Evolutionary conservation across 768 basidiomycete genomes (phyloP), one percentile per base, ranked within the genome.

Genomic region (Kwoniella sp.): DNA sequence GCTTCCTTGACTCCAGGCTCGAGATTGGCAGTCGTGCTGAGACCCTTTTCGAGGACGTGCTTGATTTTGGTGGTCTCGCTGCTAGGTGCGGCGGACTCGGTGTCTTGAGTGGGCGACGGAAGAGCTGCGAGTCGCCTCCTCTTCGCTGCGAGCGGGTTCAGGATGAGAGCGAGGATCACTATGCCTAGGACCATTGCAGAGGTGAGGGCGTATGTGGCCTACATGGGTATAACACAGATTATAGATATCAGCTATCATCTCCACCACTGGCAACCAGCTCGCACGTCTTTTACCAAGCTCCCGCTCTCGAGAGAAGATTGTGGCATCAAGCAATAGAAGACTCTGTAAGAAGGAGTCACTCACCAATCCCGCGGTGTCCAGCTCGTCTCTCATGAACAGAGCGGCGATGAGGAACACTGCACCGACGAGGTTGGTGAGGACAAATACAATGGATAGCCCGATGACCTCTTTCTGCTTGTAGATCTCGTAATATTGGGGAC

Each of bases 401-500:
- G 87, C 88, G 13, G 90, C 82, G 67, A 86, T 83, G 61, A 85
- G 88, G 81, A 90, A 90, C 0, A 91, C 75, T 4, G 86, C 88
- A 34, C 90, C 91, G 8, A 86, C 73, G 61, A 87, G 82, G 73
- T 93, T 90, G 55, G 91, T 83, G 11, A 80, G 67, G 82, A 92
- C 87, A 81, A 92, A 91, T 4, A 82, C 47, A 31, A 88, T 80
- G 0, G 87, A 89, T 56, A 93, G 86, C 9, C 91, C 90, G 25
- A 73, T 61, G 45, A 81, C 80, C 62, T 80, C 73, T 67, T 82
- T 83, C 71, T 83, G 82, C 66, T 85, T 84, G 80, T 85, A 88
- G 48, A 92, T 91, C 74, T 91, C 89, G 77, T 84, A 86, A 72
- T 88, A 92, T 78, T 92, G 90, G 0, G 91, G 86, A 1, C 71